These are phyloP conservation scores for Teunomyces stri DNA, from an alignment of 805 yeast genomes.

Conservation along the genomic window DNA sequence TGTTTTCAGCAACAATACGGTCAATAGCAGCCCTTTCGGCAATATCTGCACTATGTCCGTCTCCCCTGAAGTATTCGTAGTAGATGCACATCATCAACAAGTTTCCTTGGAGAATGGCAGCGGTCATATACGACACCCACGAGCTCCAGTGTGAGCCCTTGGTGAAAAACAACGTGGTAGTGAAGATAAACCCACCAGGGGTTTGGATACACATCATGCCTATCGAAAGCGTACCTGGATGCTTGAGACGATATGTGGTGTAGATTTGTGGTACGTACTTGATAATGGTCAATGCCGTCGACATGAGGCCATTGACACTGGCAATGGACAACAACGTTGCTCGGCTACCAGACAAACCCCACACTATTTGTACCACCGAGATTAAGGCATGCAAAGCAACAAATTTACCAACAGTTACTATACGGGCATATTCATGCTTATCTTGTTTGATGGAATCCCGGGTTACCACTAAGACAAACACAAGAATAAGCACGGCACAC, in stretches of 20 bases:
- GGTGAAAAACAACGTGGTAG: conserved; percentile 64
- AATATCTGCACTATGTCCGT: conserved; percentile 21
- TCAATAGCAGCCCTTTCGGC: conserved; percentile 29
- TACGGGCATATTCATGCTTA: conserved; percentile 40
- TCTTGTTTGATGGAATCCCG: conserved; percentile 46
- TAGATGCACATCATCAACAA: conserved; percentile 62
- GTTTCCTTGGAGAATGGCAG: conserved; percentile 65
- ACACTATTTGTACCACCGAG: conserved; percentile 32
- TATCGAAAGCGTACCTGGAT: conserved; percentile 76
- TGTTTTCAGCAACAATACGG: conserved; percentile 27
- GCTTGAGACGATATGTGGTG: conserved; percentile 67
- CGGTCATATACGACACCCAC: conserved; percentile 76
- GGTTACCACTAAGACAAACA: conserved; percentile 52
- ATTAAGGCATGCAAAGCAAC: conserved; percentile 38
- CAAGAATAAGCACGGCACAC: conserved; percentile 56
- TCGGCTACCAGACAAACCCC: conserved; percentile 27
- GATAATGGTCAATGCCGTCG: conserved; percentile 60
- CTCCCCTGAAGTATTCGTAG: conserved; percentile 22
- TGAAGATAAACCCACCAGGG: conserved; percentile 85
- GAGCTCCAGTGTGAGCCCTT: conserved; percentile 84
- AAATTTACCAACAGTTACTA: conserved; percentile 39
- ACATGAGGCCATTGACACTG: conserved; percentile 58
- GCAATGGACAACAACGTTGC: conserved; percentile 43
- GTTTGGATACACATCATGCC: conserved; percentile 84
- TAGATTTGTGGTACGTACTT: conserved; percentile 80